Evolutionary conservation across 345 rosid genomes (phyloP).

Genomic region (Eucalyptus pauciflora): DNA sequence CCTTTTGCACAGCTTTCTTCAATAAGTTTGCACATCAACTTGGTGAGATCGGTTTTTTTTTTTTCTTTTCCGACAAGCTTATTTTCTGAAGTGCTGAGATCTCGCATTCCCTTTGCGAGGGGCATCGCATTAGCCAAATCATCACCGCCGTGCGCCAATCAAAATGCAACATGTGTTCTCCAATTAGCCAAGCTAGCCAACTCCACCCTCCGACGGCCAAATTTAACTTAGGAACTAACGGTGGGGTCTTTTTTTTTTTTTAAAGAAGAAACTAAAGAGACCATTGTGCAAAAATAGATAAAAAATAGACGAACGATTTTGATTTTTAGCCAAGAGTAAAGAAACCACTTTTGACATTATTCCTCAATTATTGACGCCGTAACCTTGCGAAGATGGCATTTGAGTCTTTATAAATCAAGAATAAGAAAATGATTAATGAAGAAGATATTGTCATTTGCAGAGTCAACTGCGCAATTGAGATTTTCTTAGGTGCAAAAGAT

Average conservation of each 20-base stretch:
- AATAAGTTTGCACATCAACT: not conserved
- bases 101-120: not conserved
- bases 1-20: not conserved
- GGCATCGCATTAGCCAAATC: not conserved
- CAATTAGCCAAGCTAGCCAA: not conserved
- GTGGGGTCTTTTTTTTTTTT: no score
- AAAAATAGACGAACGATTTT: not conserved
- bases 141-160: not conserved
- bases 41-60: not conserved
- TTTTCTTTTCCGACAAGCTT: not conserved
- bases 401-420: not conserved
- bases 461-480: not conserved
- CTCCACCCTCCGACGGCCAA: not conserved
- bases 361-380: not conserved
- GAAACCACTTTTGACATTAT: not conserved
- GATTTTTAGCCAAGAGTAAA: not conserved
- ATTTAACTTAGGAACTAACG: not conserved
- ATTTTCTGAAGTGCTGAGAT: not conserved
- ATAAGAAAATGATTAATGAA: not conserved
- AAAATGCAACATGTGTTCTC: not conserved
- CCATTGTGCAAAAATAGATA: not conserved
- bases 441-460: not conserved
- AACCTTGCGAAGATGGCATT: not conserved
- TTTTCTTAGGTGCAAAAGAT: not conserved
- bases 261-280: not conserved